These are phyloP conservation scores for Pseudogymnoascus sp. DNA, from an alignment of 2,329 filamentous ascomycete species.

Conservation along the genomic window DNA sequence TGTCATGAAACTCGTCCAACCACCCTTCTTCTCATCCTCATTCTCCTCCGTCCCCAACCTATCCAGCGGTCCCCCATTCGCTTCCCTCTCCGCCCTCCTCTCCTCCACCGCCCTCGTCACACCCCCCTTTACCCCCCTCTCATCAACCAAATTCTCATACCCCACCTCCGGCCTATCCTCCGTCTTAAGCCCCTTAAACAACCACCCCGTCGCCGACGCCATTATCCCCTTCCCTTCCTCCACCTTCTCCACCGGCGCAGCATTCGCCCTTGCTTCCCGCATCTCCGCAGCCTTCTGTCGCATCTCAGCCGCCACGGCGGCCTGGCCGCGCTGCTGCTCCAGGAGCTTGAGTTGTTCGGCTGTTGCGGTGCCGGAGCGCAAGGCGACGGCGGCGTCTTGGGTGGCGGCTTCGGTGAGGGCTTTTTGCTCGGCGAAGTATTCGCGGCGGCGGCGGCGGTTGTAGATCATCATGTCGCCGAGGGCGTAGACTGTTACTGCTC, in stretches of 20 bases:
- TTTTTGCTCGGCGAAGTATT: slow-evolving; percentile 50
- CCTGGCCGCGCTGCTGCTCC: slow-evolving; percentile 55
- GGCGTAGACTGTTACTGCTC: slow-evolving; percentile 56
- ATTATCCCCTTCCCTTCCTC: slow-evolving; percentile 29
- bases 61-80: slow-evolving; percentile 26
- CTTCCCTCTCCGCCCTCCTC: slow-evolving; percentile 19
- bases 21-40: slow-evolving; percentile 19
- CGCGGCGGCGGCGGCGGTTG: slow-evolving; percentile 57
- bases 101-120: background rate
- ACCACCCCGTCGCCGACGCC: slow-evolving; percentile 25
- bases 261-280: slow-evolving; percentile 15
- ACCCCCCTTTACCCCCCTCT: background rate
- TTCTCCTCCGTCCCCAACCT: slow-evolving; percentile 24
- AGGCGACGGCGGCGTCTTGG: slow-evolving; percentile 38
- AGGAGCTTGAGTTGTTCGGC: slow-evolving; percentile 47
- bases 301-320: slow-evolving; percentile 31
- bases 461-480: slow-evolving; percentile 61
- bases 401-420: slow-evolving; percentile 41
- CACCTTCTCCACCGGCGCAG: slow-evolving; percentile 21
- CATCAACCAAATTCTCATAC: slow-evolving; percentile 26
- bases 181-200: slow-evolving; percentile 32
- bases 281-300: background rate
- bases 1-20: slow-evolving; percentile 27
- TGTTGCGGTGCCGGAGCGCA: slow-evolving; percentile 38
- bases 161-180: slow-evolving; percentile 26